phyloP scores from a whole-genome alignment of 495 filamentous ascomycete species.

The Trichoderma gamsii region DNA sequence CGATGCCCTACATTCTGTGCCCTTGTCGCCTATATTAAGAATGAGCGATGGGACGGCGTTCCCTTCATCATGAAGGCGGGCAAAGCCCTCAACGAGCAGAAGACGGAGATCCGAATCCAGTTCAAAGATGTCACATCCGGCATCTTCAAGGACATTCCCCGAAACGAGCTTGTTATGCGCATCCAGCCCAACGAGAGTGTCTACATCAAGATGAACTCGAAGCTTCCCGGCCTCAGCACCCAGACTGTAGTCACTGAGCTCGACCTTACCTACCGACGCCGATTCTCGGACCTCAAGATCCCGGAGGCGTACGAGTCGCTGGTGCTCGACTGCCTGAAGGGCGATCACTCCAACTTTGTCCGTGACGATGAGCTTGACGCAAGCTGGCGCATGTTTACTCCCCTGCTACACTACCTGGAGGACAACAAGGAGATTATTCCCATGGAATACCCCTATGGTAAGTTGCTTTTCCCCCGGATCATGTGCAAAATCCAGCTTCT shows the following conservation, averaged over 20 bases:
- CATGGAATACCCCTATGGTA: conserved; percentile 99
- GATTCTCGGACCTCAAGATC: conserved; percentile 99
- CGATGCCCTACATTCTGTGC: conserved; percentile 98
- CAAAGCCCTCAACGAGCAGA: conserved; percentile 98
- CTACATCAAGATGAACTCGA: conserved; percentile 99
- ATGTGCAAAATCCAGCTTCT: neutral
- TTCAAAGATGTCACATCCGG: conserved; percentile 99
- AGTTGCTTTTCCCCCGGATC: conserved; percentile 28
- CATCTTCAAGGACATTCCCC: conserved; percentile 99
- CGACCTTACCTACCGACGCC: conserved; percentile 94
- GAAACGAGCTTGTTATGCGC: conserved; percentile 98
- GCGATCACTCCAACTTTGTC: conserved; percentile 99
- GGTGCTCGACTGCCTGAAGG: conserved; percentile 96
- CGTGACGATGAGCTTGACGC: conserved; percentile 97
- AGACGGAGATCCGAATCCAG: conserved; percentile 98
- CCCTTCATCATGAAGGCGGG: conserved; percentile 99
- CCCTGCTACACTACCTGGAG: conserved; percentile 94
- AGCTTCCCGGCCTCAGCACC: conserved; percentile 97
- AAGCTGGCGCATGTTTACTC: conserved; percentile 97
- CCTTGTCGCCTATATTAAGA: conserved; percentile 96
- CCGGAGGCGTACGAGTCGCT: conserved; percentile 98
- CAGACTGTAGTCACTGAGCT: conserved; percentile 99
- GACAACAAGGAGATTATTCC: conserved; percentile 98
- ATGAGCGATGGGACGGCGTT: conserved; percentile 98
- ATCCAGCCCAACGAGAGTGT: conserved; percentile 99